Conservation (phyloP, 192 early-diverging fungal species). For the Umbelopsis sp. region DNA sequence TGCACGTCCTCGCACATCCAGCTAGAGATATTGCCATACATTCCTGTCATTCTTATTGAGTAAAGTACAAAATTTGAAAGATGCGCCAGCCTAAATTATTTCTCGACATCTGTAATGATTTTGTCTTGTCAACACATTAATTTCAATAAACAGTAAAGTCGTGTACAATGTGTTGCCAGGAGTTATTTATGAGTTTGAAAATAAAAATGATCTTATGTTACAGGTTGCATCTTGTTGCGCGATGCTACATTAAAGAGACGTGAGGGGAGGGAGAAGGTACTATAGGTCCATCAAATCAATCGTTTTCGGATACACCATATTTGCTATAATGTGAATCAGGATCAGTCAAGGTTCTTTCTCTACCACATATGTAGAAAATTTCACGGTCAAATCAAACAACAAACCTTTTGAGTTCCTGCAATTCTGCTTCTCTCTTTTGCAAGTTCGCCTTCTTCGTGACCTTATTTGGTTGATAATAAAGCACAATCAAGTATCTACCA, state of each 20-base stretch:
- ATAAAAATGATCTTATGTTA: background rate
- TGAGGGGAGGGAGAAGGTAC: background rate
- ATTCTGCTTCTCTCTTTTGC: constrained; percentile 74
- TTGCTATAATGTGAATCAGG: background rate
- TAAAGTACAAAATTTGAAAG: too few species aligned
- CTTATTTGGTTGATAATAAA: constrained; percentile 88
- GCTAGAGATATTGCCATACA: too few species aligned
- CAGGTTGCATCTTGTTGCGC: background rate
- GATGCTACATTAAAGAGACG: constrained; percentile 5
- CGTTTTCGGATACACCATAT: constrained; percentile 12
- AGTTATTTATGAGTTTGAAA: background rate
- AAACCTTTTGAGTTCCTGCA: constrained; percentile 68
- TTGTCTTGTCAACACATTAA: too few species aligned
- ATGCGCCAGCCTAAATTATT: too few species aligned
- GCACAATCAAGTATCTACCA: constrained; percentile 92
- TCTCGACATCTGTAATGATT: too few species aligned
- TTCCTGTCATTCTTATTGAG: too few species aligned
- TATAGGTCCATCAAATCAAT: background rate
- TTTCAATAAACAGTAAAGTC: too few species aligned
- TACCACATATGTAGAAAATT: background rate
- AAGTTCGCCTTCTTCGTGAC: constrained; percentile 79
- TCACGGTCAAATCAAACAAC: background rate
- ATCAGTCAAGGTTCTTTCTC: too few species aligned
- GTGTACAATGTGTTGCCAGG: too few species aligned
- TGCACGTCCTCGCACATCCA: too few species aligned